These are phyloP conservation scores for Volvox africanus DNA, from an alignment of 139 green algal species.

Conservation along the genomic window DNA sequence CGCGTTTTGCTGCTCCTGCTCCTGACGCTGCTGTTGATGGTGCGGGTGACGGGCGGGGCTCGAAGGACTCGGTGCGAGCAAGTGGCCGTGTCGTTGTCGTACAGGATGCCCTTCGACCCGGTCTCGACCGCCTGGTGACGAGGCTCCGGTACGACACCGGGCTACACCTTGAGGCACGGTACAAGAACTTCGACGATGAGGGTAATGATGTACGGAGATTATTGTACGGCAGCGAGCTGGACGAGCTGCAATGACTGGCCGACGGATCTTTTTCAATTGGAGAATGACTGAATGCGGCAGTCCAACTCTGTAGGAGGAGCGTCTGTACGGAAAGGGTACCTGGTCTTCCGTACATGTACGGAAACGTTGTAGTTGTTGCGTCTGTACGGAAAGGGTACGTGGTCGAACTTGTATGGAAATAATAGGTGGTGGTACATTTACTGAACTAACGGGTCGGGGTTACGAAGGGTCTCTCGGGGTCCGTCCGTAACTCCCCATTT, in stretches of 20 bases:
- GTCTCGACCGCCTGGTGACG: slow-evolving; percentile 15
- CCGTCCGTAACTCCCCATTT: no score
- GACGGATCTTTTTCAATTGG: no score
- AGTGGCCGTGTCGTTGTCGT: background rate
- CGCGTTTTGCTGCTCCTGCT: background rate
- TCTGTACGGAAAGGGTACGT: no score
- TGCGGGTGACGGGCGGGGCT: background rate
- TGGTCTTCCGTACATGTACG: no score
- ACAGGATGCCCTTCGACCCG: background rate
- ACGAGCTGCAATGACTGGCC: slow-evolving; percentile 9
- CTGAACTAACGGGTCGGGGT: no score
- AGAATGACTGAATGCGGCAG: no score
- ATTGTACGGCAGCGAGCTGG: background rate
- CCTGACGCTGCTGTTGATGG: background rate
- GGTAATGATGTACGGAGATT: background rate
- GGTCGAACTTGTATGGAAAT: no score
- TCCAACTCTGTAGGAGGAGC: no score
- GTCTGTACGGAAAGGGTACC: no score
- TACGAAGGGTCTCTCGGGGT: no score
- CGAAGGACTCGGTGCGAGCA: background rate
- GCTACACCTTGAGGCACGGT: slow-evolving; percentile 7
- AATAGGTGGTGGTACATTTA: no score
- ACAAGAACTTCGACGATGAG: slow-evolving; percentile 24
- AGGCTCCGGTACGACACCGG: slow-evolving; percentile 15
- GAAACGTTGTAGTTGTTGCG: no score